Evolutionary conservation across 345 rosid species (phyloP).

Genomic region (Euclidium syriacum): DNA sequence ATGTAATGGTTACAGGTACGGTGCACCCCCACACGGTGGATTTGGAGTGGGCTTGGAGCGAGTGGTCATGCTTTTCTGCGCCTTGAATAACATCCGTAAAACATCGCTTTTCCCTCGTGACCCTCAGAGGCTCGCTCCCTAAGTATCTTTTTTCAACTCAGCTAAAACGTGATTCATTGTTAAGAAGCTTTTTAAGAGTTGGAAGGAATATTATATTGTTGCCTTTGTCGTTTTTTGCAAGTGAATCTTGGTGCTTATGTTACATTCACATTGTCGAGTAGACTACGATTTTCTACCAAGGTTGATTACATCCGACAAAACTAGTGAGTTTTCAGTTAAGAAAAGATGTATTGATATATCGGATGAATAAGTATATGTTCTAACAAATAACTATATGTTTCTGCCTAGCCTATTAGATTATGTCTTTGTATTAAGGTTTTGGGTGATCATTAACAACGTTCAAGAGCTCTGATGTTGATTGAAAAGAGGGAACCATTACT

Average conservation of each 20-base stretch:
- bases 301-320: not conserved
- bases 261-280: not conserved
- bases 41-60: conserved; percentile 85
- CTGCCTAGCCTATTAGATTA: too few relatives aligned
- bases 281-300: not conserved
- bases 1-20: conserved; percentile 45
- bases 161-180: not conserved
- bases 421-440: too few relatives aligned
- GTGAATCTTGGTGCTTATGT: conserved; percentile 1
- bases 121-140: conserved; percentile 70
- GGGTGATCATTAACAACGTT: too few relatives aligned
- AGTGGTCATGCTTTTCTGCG: conserved; percentile 84
- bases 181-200: not conserved
- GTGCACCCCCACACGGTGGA: conserved; percentile 91
- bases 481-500: too few relatives aligned
- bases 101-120: conserved; percentile 88
- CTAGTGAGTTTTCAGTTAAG: too few relatives aligned
- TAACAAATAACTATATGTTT: too few relatives aligned
- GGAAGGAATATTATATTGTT: not conserved
- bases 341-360: too few relatives aligned
- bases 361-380: too few relatives aligned
- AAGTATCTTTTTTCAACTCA: not conserved
- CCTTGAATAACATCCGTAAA: conserved; percentile 67
- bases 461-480: too few relatives aligned
- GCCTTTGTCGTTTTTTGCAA: not conserved